These are phyloP conservation scores for Camelina laxa DNA, from an alignment of 345 rosid species.

Conservation along the genomic window DNA sequence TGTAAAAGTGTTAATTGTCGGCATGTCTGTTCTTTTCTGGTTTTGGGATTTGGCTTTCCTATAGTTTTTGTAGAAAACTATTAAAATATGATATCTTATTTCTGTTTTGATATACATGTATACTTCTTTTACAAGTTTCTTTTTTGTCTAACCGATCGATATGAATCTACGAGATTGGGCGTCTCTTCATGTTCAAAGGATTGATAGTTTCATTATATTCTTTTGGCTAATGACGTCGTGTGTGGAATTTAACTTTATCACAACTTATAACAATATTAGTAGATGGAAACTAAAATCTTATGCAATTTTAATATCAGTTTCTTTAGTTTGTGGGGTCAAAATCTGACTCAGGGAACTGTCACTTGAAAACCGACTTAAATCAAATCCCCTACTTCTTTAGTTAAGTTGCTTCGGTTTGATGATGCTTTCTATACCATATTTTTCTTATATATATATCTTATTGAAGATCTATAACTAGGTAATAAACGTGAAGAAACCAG, in stretches of 20 bases:
- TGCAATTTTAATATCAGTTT: conserved; percentile 14
- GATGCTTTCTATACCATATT: not conserved
- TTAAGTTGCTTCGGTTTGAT: conserved; percentile 12
- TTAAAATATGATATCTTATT: conserved; percentile 8
- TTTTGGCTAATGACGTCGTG: conserved; percentile 22
- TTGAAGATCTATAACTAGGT: not conserved
- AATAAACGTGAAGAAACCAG: not conserved
- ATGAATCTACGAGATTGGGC: not conserved
- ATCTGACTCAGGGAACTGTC: conserved; percentile 39
- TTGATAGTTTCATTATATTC: not conserved
- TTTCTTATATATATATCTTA: not conserved
- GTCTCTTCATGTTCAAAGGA: conserved; percentile 8
- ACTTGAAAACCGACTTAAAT: conserved; percentile 35
- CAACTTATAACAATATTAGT: conserved; percentile 20
- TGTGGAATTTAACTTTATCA: conserved; percentile 14
- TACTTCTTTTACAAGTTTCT: not conserved
- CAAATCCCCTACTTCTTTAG: not conserved
- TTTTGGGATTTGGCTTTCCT: conserved; percentile 20
- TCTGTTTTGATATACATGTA: not conserved
- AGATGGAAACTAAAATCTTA: conserved; percentile 21
- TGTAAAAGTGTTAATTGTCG: conserved; percentile 25
- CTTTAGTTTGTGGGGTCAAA: conserved; percentile 31
- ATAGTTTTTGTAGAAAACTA: not conserved
- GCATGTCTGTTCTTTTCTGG: conserved; percentile 33
- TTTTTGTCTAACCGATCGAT: conserved; percentile 1